Conservation (phyloP, 768 basidiomycete species). For the Tricholoma terreum region DNA sequence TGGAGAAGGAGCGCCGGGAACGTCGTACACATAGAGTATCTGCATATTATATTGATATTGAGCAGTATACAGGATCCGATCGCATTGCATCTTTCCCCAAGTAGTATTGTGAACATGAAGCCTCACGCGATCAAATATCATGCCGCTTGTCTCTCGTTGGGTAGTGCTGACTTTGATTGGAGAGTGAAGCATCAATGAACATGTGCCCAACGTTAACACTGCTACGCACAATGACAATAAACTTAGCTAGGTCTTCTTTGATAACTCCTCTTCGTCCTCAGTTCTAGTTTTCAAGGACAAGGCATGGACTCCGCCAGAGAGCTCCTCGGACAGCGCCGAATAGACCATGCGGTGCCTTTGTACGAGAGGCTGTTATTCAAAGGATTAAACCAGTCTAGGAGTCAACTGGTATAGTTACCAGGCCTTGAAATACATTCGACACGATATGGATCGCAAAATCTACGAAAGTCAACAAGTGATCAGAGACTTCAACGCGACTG, state of each 20-base stretch:
- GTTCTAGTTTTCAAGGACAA: conserved; percentile 76
- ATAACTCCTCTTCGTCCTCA: conserved; percentile 39
- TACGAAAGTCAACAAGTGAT: conserved; percentile 25
- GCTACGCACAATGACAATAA: too few relatives aligned
- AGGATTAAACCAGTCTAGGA: conserved; percentile 4
- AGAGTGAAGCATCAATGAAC: too few relatives aligned
- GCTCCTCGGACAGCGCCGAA: conserved; percentile 65
- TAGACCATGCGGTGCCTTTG: conserved; percentile 83
- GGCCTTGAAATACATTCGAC: conserved; percentile 69
- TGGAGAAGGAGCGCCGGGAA: background rate
- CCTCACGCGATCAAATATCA: background rate
- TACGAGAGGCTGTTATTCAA: conserved; percentile 35
- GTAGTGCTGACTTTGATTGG: too few relatives aligned
- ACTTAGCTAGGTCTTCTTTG: too few relatives aligned
- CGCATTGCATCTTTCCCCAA: background rate
- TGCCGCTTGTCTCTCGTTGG: too few relatives aligned
- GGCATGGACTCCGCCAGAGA: conserved; percentile 71
- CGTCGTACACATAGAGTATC: too few relatives aligned
- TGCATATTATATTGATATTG: too few relatives aligned
- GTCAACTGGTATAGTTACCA: conserved; percentile 42
- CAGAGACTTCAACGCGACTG: conserved; percentile 5
- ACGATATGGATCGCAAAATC: conserved; percentile 78
- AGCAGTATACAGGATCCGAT: too few relatives aligned
- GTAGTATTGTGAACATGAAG: background rate
- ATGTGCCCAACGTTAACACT: too few relatives aligned